Evolutionary conservation across 257 asterid species (phyloP).

Genomic region (Solanum gracilifrons): DNA sequence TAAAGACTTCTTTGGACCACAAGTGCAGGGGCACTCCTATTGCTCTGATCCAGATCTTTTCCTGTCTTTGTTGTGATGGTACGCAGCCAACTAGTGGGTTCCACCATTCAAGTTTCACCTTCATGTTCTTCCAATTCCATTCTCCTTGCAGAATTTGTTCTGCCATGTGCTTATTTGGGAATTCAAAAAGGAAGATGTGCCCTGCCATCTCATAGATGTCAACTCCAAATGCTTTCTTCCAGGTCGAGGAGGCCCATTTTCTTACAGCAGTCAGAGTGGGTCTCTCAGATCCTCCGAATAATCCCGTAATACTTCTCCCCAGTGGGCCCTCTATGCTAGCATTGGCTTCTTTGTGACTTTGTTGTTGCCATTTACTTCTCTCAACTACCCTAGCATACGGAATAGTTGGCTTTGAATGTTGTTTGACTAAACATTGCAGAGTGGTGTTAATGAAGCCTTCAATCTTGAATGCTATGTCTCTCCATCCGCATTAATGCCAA

Average conservation of each 20-base stretch:
- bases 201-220: no score
- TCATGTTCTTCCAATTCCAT: no score
- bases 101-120: no score
- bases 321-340: neutral
- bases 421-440: neutral
- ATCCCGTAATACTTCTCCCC: neutral
- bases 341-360: neutral
- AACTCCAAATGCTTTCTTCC: no score
- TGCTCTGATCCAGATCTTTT: no score
- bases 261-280: neutral
- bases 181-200: no score
- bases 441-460: neutral
- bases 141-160: no score
- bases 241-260: neutral
- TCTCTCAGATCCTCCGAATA: neutral
- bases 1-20: no score
- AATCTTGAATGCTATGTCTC: neutral
- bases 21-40: no score
- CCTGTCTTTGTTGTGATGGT: no score
- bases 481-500: neutral
- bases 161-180: no score
- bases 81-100: no score
- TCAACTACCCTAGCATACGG: neutral
- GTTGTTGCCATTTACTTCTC: neutral
- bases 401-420: neutral